These are phyloP conservation scores for Alternaria ventricosa DNA, from an alignment of 2,329 filamentous ascomycete species.

Conservation along the genomic window DNA sequence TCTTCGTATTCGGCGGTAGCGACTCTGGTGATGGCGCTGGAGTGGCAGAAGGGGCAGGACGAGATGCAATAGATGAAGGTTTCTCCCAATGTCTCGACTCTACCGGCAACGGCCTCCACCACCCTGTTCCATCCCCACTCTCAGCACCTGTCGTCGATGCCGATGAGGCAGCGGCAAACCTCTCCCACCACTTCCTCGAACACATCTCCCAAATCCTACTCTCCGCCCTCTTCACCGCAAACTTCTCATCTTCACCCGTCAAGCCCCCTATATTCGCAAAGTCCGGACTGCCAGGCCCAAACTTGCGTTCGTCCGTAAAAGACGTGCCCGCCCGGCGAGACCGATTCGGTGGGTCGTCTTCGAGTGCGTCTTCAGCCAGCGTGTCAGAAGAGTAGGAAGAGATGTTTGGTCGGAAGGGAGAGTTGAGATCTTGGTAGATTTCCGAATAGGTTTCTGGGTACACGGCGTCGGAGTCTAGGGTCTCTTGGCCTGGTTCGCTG, in stretches of 20 bases:
- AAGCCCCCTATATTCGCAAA: constrained; percentile 73
- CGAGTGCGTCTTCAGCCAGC: constrained; percentile 54
- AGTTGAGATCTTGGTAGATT: constrained; percentile 78
- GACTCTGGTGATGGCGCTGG: not conserved
- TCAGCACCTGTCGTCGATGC: constrained; percentile 59
- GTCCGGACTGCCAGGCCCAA: constrained; percentile 52
- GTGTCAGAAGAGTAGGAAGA: constrained; percentile 62
- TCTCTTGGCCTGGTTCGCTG: constrained; percentile 9
- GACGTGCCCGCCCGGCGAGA: constrained; percentile 33
- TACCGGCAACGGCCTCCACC: constrained; percentile 71
- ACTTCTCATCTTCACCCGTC: constrained; percentile 81
- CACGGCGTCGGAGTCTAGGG: constrained; percentile 57
- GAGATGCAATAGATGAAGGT: not conserved
- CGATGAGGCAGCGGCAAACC: constrained; percentile 70
- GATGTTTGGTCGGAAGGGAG: constrained; percentile 80
- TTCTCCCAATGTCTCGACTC: constrained; percentile 72
- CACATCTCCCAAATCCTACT: constrained; percentile 86
- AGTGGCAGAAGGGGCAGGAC: not conserved
- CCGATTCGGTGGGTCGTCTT: constrained; percentile 58
- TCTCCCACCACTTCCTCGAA: constrained; percentile 72
- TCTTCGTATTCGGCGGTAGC: constrained; percentile 22
- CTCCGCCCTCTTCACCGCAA: constrained; percentile 78
- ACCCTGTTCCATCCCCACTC: constrained; percentile 51
- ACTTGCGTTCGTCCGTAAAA: constrained; percentile 37
- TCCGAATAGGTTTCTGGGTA: constrained; percentile 73